Evolutionary conservation across 2,329 filamentous ascomycete species (phyloP).

Genomic region (Cordyceps cicadae): DNA sequence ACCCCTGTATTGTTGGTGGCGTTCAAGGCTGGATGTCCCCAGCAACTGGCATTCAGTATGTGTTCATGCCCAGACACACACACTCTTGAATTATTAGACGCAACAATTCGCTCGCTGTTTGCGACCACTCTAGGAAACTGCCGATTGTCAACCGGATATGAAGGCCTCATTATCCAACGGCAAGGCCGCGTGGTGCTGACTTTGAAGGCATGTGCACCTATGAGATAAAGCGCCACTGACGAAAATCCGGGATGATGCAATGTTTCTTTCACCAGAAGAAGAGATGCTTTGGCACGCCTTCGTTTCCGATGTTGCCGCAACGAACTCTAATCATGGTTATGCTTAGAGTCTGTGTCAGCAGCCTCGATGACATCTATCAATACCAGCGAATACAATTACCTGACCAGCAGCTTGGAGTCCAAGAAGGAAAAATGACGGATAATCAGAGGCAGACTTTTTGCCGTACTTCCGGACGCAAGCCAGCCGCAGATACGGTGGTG

Average conservation of each 20-base stretch:
- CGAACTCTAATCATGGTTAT: too few species aligned
- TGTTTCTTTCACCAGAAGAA: neutral
- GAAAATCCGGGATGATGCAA: neutral
- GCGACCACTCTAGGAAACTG: neutral
- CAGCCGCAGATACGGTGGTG: neutral
- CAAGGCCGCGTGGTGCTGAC: neutral
- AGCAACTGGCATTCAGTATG: neutral
- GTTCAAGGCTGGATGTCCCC: too few species aligned
- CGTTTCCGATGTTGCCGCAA: neutral
- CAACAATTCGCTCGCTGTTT: neutral
- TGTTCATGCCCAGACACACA: neutral
- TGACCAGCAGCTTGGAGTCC: neutral
- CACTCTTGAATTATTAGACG: neutral
- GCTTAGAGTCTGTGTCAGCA: neutral
- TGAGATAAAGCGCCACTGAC: neutral
- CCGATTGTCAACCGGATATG: neutral
- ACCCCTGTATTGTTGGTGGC: too few species aligned
- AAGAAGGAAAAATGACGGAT: neutral
- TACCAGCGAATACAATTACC: neutral
- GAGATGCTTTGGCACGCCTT: neutral
- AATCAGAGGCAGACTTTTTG: constrained; percentile 7
- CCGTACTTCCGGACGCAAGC: constrained; percentile 1
- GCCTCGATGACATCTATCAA: neutral
- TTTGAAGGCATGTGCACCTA: neutral
- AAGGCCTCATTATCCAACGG: neutral